Base-by-base conservation (phyloP, 1,284 basidiomycete species). In the Ganoderma sp. region DNA sequence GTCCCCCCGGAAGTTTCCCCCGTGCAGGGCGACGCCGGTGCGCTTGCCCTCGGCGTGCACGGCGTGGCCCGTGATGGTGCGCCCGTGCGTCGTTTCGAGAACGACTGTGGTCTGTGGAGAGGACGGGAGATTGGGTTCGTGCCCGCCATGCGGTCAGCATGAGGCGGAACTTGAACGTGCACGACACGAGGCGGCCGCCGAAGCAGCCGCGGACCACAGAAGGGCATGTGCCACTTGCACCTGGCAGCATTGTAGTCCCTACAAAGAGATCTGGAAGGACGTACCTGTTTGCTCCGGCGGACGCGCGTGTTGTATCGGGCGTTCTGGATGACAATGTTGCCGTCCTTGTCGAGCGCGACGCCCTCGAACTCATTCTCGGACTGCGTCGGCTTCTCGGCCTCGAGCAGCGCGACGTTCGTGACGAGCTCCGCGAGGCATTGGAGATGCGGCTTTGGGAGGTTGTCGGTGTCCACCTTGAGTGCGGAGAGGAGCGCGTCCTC, bases 291-390 rank as follows among this genome's bases (percentile, higher is more conserved):
- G 10, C 61, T 62, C 28, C 65, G 34, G 17, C 75, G 67, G 19
- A 78, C 61, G 19, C 77, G 76, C 2, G 73, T 77, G 41, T 73
- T 75, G 69, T 71, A 78, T 5, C 76, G 73, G 6, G 70, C 65
- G 41, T 71, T 71, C 15, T 70, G 52, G 12, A 79, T 62, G 12
- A 73, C 45, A 15, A 78, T 57, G 10, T 65, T 61, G 17, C 73
- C 76, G 32, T 67, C 68, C 19, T 61, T 56, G 48, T 63, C 60
- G 3, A 63, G 56, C 34, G 73, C 69, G 1, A 75, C 63, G 6
- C 63, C 52, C 6, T 67, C 64, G 32, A 79, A 72, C 50, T 79
- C 78, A 66, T 77, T 77, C 61, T 75, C 75, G 22, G 72, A 63
- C 28, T 65, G 66, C 1, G 71, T 76, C 3, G 79, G 79, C 59